Percentiles rank a stretch among this genome's conserved stretches.
phyloP scores from a whole-genome alignment of 1,284 basidiomycete genomes.

The Pseudozyma thailandica region DNA sequence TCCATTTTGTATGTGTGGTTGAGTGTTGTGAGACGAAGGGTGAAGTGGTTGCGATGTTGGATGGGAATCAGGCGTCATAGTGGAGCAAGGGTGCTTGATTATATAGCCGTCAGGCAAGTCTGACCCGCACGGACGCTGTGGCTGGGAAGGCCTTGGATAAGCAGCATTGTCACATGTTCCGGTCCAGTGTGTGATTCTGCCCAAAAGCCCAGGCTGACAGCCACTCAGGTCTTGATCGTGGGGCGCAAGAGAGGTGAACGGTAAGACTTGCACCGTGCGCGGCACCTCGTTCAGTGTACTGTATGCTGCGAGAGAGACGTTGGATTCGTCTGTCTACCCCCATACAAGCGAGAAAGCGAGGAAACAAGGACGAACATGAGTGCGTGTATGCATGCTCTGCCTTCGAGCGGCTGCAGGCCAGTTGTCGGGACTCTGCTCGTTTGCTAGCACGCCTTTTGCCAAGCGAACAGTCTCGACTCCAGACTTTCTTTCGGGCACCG shows the following conservation, averaged over 20 bases:
- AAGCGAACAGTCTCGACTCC: not conserved
- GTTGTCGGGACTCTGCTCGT: not conserved
- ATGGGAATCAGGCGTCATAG: not conserved
- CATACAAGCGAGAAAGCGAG: not conserved
- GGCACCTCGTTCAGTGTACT: no score
- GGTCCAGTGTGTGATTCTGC: no score
- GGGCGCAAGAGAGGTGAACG: no score
- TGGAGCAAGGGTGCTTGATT: not conserved
- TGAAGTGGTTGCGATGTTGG: not conserved
- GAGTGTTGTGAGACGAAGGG: not conserved
- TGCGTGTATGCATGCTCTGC: not conserved
- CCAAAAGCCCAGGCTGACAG: no score
- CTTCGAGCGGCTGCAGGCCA: not conserved
- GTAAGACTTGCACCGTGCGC: not conserved
- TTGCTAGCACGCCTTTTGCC: not conserved
- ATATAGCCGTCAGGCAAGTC: not conserved
- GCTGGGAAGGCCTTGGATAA: not conserved
- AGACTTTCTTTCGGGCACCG: no score
- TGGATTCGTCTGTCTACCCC: not conserved
- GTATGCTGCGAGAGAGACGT: no score
- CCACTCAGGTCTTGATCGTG: no score
- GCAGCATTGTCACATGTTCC: no score
- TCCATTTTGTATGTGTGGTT: conserved; percentile 44
- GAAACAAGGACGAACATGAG: not conserved
- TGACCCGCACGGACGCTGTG: not conserved